Evolutionary conservation across 2,329 filamentous ascomycete genomes (phyloP).

Genomic region (Penicillium sclerotiorum): DNA sequence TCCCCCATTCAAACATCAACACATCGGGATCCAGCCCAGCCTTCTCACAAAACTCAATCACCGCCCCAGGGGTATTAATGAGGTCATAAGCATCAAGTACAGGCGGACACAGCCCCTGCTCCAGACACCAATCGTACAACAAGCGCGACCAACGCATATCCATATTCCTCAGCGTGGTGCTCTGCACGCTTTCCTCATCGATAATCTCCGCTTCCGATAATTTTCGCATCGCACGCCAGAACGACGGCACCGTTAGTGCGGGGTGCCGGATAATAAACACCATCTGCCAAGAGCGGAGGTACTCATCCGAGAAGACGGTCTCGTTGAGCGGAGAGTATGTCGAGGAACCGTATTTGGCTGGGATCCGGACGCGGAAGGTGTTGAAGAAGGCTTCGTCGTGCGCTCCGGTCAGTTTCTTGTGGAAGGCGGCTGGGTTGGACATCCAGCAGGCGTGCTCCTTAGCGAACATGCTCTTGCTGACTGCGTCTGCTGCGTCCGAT

Average conservation of each 20-base stretch:
- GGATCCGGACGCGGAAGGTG: conserved; percentile 19
- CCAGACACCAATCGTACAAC: conserved; percentile 40
- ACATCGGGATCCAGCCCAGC: conserved; percentile 36
- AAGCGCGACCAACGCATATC: conserved; percentile 34
- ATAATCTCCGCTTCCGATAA: conserved; percentile 16
- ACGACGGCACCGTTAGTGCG: conserved; percentile 42
- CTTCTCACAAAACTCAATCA: conserved; percentile 31
- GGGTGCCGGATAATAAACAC: conserved; percentile 46
- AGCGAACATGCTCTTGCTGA: conserved; percentile 34
- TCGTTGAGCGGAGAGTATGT: conserved; percentile 33
- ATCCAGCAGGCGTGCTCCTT: conserved; percentile 42
- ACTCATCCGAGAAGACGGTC: conserved; percentile 40
- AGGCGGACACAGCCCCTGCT: conserved; percentile 28
- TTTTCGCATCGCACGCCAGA: conserved; percentile 35
- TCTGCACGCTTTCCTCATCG: conserved; percentile 19
- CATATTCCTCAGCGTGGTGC: conserved; percentile 26
- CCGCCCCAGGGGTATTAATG: conserved; percentile 35
- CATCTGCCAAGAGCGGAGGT: conserved; percentile 37
- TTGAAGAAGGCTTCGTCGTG: conserved; percentile 11
- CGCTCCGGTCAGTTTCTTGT: conserved; percentile 12
- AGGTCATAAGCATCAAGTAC: conserved; percentile 45
- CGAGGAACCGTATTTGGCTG: conserved; percentile 16
- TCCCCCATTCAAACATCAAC: conserved; percentile 39
- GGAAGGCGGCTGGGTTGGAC: conserved; percentile 24
- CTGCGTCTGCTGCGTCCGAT: conserved; percentile 21